These are phyloP conservation scores for Elsinoe ampelina DNA, from an alignment of 2,329 filamentous ascomycete species.

Conservation along the genomic window DNA sequence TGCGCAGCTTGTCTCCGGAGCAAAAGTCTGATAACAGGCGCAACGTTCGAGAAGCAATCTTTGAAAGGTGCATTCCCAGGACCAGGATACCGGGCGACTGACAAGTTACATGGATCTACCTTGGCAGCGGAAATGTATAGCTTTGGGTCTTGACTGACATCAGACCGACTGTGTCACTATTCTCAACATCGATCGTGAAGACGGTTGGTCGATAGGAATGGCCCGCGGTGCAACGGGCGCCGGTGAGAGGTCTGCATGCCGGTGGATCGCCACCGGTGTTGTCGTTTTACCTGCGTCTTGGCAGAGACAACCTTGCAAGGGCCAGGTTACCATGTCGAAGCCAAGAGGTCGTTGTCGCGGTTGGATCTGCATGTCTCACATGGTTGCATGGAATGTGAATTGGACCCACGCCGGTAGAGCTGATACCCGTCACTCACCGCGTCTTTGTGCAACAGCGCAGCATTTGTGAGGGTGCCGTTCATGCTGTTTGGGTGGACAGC, in stretches of 20 bases:
- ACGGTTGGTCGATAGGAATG: neutral
- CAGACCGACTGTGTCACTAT: neutral
- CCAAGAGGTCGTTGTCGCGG: neutral
- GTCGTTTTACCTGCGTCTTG: constrained; percentile 4
- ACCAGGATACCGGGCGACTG: neutral
- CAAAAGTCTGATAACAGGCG: too few species aligned
- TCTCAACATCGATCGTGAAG: constrained; percentile 7
- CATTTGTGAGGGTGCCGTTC: too few species aligned
- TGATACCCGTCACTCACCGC: too few species aligned
- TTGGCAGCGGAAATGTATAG: neutral
- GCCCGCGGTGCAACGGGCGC: neutral
- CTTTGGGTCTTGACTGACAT: neutral
- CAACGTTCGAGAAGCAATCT: too few species aligned
- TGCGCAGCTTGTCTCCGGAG: too few species aligned
- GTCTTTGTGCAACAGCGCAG: too few species aligned
- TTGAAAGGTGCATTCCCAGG: too few species aligned
- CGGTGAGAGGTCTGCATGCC: neutral
- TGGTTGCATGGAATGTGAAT: neutral
- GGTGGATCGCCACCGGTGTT: constrained; percentile 3
- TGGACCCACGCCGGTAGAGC: too few species aligned
- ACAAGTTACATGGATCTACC: neutral
- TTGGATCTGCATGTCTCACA: neutral
- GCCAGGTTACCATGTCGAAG: too few species aligned
- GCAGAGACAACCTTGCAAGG: neutral
- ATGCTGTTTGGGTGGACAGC: too few species aligned